These are phyloP conservation scores for Tulasnella sp. DNA, from an alignment of 768 basidiomycete genomes.

Conservation along the genomic window DNA sequence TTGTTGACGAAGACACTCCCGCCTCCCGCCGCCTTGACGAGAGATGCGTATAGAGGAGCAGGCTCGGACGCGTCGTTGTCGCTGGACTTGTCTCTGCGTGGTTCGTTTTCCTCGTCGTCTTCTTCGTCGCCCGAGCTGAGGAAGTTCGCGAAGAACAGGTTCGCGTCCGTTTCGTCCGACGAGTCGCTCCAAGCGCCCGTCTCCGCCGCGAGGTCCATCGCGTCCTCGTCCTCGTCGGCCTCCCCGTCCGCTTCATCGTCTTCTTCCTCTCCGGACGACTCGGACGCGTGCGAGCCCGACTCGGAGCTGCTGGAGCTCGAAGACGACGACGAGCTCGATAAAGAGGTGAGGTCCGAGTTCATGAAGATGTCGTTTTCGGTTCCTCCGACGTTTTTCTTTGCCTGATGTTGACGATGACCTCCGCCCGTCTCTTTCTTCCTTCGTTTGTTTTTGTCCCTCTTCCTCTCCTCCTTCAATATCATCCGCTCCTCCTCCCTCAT, in stretches of 20 bases:
- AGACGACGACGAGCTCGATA: constrained; percentile 1
- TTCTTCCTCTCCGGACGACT: constrained; percentile 45
- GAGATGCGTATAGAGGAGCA: background rate
- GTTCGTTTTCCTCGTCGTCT: constrained; percentile 12
- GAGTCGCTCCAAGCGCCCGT: constrained; percentile 12
- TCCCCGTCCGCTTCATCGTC: constrained; percentile 24
- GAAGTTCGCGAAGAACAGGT: constrained; percentile 29
- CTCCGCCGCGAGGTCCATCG: constrained; percentile 39
- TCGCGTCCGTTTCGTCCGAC: constrained; percentile 35
- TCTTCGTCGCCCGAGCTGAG: constrained; percentile 14
- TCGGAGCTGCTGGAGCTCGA: background rate
- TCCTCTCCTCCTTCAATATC: constrained; percentile 30
- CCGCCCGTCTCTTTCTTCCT: constrained; percentile 27
- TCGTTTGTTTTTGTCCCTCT: constrained; percentile 44
- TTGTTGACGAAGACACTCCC: background rate
- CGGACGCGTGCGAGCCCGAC: background rate
- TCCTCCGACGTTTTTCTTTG: background rate
- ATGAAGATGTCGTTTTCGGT: constrained; percentile 1
- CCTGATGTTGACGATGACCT: constrained; percentile 32
- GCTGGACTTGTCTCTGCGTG: background rate
- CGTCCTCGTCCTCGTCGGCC: constrained; percentile 16
- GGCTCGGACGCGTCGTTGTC: constrained; percentile 18
- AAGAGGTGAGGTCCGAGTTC: background rate
- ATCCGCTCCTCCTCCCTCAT: constrained; percentile 17
- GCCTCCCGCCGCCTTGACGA: background rate